Evolutionary conservation across 2,329 filamentous ascomycete genomes (phyloP).

Genomic region (Aspergillus sp.): DNA sequence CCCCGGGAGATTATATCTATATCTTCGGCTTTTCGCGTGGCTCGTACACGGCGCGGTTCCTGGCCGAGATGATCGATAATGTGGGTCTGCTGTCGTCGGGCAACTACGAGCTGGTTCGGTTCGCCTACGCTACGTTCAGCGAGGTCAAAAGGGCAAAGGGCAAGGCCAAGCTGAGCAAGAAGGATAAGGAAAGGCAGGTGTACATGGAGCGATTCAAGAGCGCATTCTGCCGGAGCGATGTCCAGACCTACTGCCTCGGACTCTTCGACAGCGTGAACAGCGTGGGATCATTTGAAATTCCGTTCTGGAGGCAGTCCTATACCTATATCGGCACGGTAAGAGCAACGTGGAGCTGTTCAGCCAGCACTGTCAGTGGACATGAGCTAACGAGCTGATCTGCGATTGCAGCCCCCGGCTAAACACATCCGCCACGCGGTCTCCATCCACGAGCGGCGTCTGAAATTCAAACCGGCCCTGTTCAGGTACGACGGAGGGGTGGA

Average conservation of each 20-base stretch:
- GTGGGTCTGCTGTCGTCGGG: slow-evolving; percentile 11
- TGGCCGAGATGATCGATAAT: slow-evolving; percentile 15
- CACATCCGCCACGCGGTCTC: slow-evolving; percentile 46
- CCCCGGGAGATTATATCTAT: slow-evolving; percentile 10
- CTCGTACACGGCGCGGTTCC: slow-evolving; percentile 16
- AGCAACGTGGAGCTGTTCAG: too few species aligned
- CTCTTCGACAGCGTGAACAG: slow-evolving; percentile 20
- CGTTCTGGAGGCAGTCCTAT: not conserved
- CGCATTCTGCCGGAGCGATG: slow-evolving; percentile 12
- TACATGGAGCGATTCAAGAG: slow-evolving; percentile 5
- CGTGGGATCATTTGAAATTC: slow-evolving; percentile 9
- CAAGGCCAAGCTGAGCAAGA: slow-evolving; percentile 2
- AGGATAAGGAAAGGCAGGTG: slow-evolving; percentile 1
- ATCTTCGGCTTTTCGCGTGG: slow-evolving; percentile 18
- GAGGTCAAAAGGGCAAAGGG: slow-evolving; percentile 8
- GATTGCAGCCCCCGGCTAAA: slow-evolving; percentile 35
- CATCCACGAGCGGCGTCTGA: slow-evolving; percentile 46
- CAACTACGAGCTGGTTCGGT: slow-evolving; percentile 13
- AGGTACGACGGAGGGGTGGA: slow-evolving; percentile 1
- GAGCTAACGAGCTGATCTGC: not conserved
- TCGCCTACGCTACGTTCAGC: slow-evolving; percentile 10
- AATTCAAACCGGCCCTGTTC: slow-evolving; percentile 31
- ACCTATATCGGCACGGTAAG: too few species aligned
- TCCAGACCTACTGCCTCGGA: slow-evolving; percentile 13
- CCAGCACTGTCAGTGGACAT: slow-evolving; percentile 3